A percentile compares a stretch with the other conserved stretches of the same genome.
Conservation (phyloP, 208 protist genomes). For the Trypanosoma brucei region DNA sequence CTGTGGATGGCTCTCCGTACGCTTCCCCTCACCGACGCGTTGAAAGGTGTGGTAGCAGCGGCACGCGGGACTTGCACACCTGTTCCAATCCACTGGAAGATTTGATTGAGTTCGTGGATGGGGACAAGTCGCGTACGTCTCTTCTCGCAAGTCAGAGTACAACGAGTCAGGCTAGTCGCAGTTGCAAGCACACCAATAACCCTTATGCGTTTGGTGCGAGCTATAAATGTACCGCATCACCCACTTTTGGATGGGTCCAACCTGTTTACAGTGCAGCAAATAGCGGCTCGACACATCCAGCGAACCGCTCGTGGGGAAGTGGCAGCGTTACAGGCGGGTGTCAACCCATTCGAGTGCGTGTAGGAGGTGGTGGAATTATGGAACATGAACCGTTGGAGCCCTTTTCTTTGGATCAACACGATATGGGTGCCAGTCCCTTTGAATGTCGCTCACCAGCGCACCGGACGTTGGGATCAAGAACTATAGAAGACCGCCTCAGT, state of each 20-base stretch:
- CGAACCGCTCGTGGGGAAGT: background rate
- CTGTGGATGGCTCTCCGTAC: background rate
- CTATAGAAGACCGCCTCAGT: background rate
- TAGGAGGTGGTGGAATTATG: background rate
- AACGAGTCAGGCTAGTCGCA: conserved; percentile 11
- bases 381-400: background rate
- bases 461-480: background rate
- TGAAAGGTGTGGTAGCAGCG: background rate
- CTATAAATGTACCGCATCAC: conserved; percentile 12
- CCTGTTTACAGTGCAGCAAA: conserved; percentile 24
- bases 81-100: conserved; percentile 12
- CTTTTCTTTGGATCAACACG: conserved; percentile 25
- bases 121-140: conserved; percentile 19
- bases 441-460: background rate
- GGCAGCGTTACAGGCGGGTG: background rate
- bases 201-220: conserved; percentile 14
- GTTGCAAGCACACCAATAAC: conserved; percentile 20
- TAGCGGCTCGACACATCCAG: conserved; percentile 10
- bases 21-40: conserved; percentile 1
- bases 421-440: conserved; percentile 1
- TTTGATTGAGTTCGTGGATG: conserved; percentile 4
- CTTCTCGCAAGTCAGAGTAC: conserved; percentile 24
- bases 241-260: conserved; percentile 28
- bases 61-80: background rate
- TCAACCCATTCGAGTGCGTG: background rate